These are phyloP conservation scores for Cryptococcus deneoformans DNA, from an alignment of 1,284 basidiomycete species.

Conservation along the genomic window DNA sequence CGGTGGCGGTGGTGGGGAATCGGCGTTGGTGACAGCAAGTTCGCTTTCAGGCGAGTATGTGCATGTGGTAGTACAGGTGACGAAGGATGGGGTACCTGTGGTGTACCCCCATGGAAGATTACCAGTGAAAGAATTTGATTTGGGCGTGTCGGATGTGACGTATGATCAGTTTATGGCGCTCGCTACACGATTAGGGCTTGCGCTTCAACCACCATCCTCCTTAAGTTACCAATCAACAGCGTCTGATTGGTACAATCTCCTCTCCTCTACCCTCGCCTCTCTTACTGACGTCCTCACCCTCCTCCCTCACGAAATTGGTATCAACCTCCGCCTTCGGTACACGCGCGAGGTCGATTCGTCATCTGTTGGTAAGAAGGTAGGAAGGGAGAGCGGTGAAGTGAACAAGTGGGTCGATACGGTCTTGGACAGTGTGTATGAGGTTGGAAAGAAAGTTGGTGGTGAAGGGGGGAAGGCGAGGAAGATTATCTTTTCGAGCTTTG, in stretches of 20 bases:
- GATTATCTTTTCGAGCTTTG: constrained; percentile 84
- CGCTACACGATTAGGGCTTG: constrained; percentile 56
- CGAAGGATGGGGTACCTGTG: constrained; percentile 83
- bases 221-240: not conserved
- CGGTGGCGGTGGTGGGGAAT: constrained; percentile 20
- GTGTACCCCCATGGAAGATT: constrained; percentile 69
- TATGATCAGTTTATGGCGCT: constrained; percentile 72
- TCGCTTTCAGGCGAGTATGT: constrained; percentile 79
- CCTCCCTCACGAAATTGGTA: constrained; percentile 67
- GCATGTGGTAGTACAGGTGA: constrained; percentile 85
- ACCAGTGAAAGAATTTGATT: constrained; percentile 69
- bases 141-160: constrained; percentile 80
- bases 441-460: constrained; percentile 50
- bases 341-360: constrained; percentile 44
- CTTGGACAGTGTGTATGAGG: constrained; percentile 59
- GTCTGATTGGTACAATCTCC: constrained; percentile 59
- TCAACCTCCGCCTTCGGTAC: constrained; percentile 78
- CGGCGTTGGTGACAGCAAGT: constrained; percentile 46
- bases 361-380: constrained; percentile 46
- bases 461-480: constrained; percentile 52
- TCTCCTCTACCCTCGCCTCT: constrained; percentile 59
- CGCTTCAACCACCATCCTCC: constrained; percentile 33
- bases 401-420: constrained; percentile 74
- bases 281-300: constrained; percentile 71
- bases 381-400: constrained; percentile 57